Conservation (phyloP, 2,329 filamentous ascomycete genomes). For the Fusarium sp. region DNA sequence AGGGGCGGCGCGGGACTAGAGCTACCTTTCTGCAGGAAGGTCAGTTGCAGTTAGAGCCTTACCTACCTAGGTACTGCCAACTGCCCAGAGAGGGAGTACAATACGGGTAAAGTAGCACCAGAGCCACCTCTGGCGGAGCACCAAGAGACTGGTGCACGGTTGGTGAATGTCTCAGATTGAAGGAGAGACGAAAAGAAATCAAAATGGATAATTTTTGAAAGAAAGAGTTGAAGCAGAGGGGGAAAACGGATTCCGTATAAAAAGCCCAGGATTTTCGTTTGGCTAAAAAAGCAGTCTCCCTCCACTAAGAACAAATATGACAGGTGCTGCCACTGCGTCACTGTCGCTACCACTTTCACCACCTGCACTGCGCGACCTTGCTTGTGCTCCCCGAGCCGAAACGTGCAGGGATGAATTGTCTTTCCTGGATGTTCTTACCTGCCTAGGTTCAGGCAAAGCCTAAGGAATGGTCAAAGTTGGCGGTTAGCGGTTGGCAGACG, state of each 20-base stretch:
- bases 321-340: slow-evolving; percentile 11
- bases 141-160: slow-evolving; percentile 12
- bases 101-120: slow-evolving; percentile 13
- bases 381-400: slow-evolving; percentile 21
- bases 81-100: background rate
- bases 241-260: background rate
- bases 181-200: background rate
- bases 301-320: background rate
- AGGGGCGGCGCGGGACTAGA: slow-evolving; percentile 32
- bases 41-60: background rate
- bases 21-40: slow-evolving; percentile 1
- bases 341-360: background rate
- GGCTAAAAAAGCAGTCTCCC: background rate
- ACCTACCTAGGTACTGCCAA: background rate
- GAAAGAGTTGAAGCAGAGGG: background rate
- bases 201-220: background rate
- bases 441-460: background rate
- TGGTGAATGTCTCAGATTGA: background rate
- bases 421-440: slow-evolving; percentile 6
- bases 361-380: background rate
- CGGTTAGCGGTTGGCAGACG: slow-evolving; percentile 12
- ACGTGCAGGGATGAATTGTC: slow-evolving; percentile 23
- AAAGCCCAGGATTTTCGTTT: background rate
- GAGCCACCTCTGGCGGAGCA: slow-evolving; percentile 29
- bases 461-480: slow-evolving; percentile 3